These are phyloP conservation scores for Delphinella strobiligena DNA, from an alignment of 2,329 filamentous ascomycete species.

Conservation along the genomic window DNA sequence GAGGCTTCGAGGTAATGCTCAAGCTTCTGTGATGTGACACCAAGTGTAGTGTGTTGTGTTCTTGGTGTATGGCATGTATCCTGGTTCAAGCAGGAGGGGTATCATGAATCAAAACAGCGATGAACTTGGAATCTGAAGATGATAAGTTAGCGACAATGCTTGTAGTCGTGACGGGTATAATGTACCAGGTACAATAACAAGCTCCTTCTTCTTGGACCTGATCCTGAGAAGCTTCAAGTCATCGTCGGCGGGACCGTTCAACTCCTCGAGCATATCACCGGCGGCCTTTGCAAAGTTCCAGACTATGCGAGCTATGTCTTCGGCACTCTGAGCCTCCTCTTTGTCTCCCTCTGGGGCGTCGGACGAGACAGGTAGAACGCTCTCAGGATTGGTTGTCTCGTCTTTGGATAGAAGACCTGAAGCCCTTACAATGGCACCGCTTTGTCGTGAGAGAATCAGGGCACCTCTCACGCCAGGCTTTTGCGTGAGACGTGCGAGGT, in stretches of 20 bases:
- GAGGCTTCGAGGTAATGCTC: no score
- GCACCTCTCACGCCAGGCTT: slow-evolving; percentile 72
- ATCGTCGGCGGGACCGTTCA: slow-evolving; percentile 63
- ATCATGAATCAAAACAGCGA: slow-evolving; percentile 70
- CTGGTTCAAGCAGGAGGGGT: slow-evolving; percentile 51
- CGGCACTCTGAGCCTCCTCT: slow-evolving; percentile 42
- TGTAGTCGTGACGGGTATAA: not conserved
- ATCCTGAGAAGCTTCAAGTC: slow-evolving; percentile 65
- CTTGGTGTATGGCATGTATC: not conserved
- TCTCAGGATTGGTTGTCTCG: slow-evolving; percentile 33
- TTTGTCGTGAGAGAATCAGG: slow-evolving; percentile 59
- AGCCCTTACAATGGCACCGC: slow-evolving; percentile 62
- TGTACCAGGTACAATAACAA: slow-evolving; percentile 63
- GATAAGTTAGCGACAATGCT: not conserved
- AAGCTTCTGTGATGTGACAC: no score
- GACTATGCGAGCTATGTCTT: slow-evolving; percentile 64
- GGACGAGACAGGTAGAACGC: slow-evolving; percentile 15
- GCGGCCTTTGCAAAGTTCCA: slow-evolving; percentile 64
- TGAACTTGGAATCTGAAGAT: slow-evolving; percentile 56
- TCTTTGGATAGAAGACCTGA: slow-evolving; percentile 56
- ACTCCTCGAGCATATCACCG: slow-evolving; percentile 55
- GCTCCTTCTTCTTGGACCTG: slow-evolving; percentile 73
- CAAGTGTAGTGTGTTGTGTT: no score
- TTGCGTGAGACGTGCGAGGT: slow-evolving; percentile 57
- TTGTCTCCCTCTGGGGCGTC: slow-evolving; percentile 12